Evolutionary conservation across 2,329 filamentous ascomycete species (phyloP), one percentile per base, ranked within the genome.

Genomic region (Hymenoscyphus linearis): DNA sequence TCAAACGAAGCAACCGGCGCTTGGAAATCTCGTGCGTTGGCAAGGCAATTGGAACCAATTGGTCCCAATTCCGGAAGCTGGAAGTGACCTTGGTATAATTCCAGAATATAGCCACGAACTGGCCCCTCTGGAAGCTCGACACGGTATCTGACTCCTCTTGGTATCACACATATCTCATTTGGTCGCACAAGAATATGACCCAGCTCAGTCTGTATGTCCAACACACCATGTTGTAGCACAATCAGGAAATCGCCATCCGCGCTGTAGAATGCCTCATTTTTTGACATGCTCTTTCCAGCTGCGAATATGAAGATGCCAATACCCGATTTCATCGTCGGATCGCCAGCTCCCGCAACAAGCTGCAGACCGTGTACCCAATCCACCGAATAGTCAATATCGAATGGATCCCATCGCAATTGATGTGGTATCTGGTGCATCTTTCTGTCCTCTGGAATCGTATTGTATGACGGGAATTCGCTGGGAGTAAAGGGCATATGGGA

Each of bases 301-400:
- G 89, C 87, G 71, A 90, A 96, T 60, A 95, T 84, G 74, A 89
- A 87, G 63, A 95, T 91, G 25, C 89, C 91, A 50, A 96, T 69
- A 0, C 92, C 92, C 18, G 83, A 79, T 76, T 96, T 96, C 73
- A 88, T 81, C 0, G 87, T 88, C 0, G 90, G 86, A 68, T 95
- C 89, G 16, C 92, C 92, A 0, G 90, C 85, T 3, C 90, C 90
- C 1, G 89, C 90, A 12, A 96, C 80, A 22, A 93, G 80, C 62
- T 88, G 70, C 73, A 75, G 52, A 60, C 82, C 82, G 68, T 87
- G 83, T 25, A 88, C 84, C 85, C 85, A 89, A 68, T 88, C 85
- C 2, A 85, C 84, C 3, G 79, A 80, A 72, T 88, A 80, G 65
- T 90, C 85, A 55, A 92, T 78, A 68, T 91, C 86, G 71, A 91